A percentile compares a stretch with the other conserved stretches of the same genome.
Conservation (phyloP, 1,284 basidiomycete genomes). For the Fomitopsis palustris region DNA sequence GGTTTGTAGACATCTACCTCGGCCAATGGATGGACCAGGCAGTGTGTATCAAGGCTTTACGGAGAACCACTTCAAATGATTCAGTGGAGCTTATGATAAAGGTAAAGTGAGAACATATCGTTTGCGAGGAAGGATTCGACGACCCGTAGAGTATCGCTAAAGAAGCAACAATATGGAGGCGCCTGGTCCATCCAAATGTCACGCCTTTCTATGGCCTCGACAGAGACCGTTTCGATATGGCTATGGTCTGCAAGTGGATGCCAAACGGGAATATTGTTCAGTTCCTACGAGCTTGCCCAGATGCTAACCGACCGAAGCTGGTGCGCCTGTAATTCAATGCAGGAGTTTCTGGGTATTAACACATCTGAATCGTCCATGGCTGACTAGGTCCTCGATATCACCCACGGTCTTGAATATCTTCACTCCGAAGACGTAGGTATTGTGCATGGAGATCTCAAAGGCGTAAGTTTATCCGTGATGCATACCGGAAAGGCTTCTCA, state of each 20-base stretch:
- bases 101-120: not conserved
- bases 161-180: conserved; percentile 3
- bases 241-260: conserved; percentile 1
- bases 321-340: not conserved
- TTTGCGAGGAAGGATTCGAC: not conserved
- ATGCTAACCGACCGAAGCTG: not conserved
- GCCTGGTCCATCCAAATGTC: conserved; percentile 4
- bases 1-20: not conserved
- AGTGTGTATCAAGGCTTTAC: not conserved
- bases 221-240: not conserved
- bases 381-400: conserved; percentile 3
- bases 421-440: not conserved
- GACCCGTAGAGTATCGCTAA: not conserved
- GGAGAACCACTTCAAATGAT: not conserved
- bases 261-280: not conserved
- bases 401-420: conserved; percentile 1
- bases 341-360: not conserved
- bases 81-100: not conserved
- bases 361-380: not conserved
- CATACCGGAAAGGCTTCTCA: not conserved
- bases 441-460: conserved; percentile 7
- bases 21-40: not conserved
- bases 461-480: not conserved
- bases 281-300: not conserved
- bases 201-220: conserved; percentile 1